Conservation (phyloP, 2,329 filamentous ascomycete species). For the Penicillium palitans region DNA sequence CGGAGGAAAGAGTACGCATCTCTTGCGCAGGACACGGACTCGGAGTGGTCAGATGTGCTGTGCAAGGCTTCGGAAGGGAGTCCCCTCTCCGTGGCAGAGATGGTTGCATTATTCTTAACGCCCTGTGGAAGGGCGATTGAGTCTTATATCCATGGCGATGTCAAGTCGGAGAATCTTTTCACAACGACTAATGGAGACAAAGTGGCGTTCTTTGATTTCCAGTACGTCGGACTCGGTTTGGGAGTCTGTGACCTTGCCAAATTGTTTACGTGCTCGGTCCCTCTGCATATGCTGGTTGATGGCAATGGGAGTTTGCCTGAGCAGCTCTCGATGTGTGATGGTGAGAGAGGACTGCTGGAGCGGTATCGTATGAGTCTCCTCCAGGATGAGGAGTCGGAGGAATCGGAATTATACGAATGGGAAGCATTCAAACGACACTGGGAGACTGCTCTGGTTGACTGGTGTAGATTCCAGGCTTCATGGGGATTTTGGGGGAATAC, state of each 20-base stretch:
- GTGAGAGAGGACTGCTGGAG: constrained; percentile 55
- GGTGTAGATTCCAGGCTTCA: constrained; percentile 62
- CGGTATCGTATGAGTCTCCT: constrained; percentile 44
- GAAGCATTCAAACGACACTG: constrained; percentile 59
- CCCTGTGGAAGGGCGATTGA: constrained; percentile 50
- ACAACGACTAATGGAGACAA: constrained; percentile 50
- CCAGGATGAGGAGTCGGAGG: background rate
- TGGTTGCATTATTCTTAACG: constrained; percentile 54
- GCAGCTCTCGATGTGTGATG: constrained; percentile 51
- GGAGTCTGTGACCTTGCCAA: constrained; percentile 68
- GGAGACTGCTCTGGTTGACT: constrained; percentile 68
- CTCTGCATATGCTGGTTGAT: constrained; percentile 52
- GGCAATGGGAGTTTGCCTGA: constrained; percentile 33
- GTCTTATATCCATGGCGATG: constrained; percentile 66
- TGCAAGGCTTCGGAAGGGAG: constrained; percentile 39
- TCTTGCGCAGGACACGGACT: constrained; percentile 49
- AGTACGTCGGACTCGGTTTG: constrained; percentile 65
- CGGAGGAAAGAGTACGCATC: constrained; percentile 56
- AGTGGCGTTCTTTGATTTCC: constrained; percentile 69
- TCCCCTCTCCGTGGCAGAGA: constrained; percentile 50
- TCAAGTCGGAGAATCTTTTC: constrained; percentile 69
- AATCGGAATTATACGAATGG: constrained; percentile 53
- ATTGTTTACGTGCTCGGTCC: constrained; percentile 66
- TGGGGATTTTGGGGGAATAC: constrained; percentile 65
- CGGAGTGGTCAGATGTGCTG: constrained; percentile 58